Base-by-base conservation (phyloP, 2,329 filamentous ascomycete species). In the Penicillium italicum region DNA sequence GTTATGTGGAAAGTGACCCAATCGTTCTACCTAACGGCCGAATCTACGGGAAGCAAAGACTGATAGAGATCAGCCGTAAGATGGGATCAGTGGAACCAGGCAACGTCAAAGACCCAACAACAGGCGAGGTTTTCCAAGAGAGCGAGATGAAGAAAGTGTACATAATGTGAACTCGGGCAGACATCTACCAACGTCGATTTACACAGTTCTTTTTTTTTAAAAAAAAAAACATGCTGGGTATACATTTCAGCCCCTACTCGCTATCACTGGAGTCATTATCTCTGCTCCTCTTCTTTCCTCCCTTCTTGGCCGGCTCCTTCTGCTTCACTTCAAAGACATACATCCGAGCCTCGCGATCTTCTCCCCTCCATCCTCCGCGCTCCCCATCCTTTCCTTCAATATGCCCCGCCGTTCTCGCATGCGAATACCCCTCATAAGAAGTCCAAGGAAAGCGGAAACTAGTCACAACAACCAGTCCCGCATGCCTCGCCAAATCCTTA, bases 1-100 rank as follows among this genome's bases (percentile, higher is more conserved):
- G 91, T 70, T 89, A 91, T 59, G 90, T 97, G 30, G 93, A 96
- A 69, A 85, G 85, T 43, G 92, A 97, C 69, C 83, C 94, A 1
- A 82, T 96, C 20, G 82, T 97, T 41, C 76, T 99, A 53, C 94
- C 94, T 24, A 97, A 96, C 71, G 87, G 89, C 1, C 82, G 90
- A 50, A 88, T 95, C 10, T 97, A 96, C 70, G 90, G 93, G 20
- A 82, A 85, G 55, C 84, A 88, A 53, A 80, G 87, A 48, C 78
- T 99, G 47, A 78, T 88, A 58, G 84, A 89, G 54, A 85, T 94
- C 72, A 90, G 92, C 53, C 83, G 84, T 67, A 97, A 96, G 76
- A 79, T 91, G 0, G 89, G 89, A 1, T 69, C 67, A 0, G 79
- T 94, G 40, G 77, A 80, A 22, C 69, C 80, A 7, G 86, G 83